These are phyloP conservation scores for Russula sp. DNA, from an alignment of 768 basidiomycete genomes.

Conservation along the genomic window DNA sequence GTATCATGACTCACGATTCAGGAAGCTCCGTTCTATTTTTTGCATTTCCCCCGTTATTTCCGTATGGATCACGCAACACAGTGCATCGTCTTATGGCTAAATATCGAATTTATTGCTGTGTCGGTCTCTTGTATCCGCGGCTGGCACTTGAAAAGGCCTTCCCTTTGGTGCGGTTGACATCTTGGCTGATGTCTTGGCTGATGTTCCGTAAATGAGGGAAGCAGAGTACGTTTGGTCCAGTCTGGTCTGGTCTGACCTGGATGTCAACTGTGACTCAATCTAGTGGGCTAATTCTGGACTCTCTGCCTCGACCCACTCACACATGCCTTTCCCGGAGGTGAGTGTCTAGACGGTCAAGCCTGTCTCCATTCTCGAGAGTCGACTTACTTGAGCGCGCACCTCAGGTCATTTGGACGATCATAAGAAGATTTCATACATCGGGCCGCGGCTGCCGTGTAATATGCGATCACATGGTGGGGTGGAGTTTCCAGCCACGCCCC, in stretches of 20 bases:
- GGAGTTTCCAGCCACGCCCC: background rate
- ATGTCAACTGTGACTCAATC: background rate
- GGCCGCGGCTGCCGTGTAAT: background rate
- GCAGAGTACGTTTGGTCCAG: too few species aligned
- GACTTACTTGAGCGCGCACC: too few species aligned
- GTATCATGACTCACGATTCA: too few species aligned
- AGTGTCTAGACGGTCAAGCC: too few species aligned
- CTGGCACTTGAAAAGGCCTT: background rate
- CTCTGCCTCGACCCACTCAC: background rate
- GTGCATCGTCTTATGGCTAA: background rate
- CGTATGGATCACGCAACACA: too few species aligned
- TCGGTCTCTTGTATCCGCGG: background rate
- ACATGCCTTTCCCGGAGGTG: too few species aligned
- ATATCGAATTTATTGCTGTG: background rate
- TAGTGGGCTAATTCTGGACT: background rate
- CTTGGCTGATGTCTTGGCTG: background rate
- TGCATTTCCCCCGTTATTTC: too few species aligned
- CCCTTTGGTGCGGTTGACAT: background rate
- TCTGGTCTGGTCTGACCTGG: background rate
- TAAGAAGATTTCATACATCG: background rate
- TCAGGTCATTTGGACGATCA: too few species aligned
- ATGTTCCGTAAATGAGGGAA: background rate
- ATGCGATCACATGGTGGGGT: background rate
- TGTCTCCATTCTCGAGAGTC: too few species aligned
- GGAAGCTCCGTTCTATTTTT: background rate